These are phyloP conservation scores for Rubia yunnanensis DNA, from an alignment of 257 asterid species.

Conservation along the genomic window DNA sequence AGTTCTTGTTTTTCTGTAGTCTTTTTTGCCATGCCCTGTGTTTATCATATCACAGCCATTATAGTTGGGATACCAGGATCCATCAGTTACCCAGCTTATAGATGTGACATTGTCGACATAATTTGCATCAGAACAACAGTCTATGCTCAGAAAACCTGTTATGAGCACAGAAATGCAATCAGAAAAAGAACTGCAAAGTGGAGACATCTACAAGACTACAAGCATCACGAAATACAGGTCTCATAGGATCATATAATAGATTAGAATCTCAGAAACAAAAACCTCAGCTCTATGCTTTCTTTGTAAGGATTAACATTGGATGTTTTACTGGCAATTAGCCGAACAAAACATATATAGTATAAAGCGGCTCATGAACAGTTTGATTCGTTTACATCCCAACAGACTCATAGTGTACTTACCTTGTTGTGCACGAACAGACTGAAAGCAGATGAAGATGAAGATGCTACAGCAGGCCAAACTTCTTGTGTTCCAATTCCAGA, in stretches of 20 bases:
- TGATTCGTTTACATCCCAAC: too few relatives aligned
- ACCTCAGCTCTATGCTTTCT: too few relatives aligned
- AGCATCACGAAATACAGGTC: not conserved
- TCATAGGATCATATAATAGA: not conserved
- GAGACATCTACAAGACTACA: too few relatives aligned
- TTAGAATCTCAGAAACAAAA: too few relatives aligned
- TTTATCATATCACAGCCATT: constrained; percentile 28
- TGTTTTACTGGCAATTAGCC: too few relatives aligned
- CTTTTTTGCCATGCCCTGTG: constrained; percentile 18
- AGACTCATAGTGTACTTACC: constrained; percentile 28
- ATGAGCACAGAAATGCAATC: not conserved
- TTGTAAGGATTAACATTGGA: too few relatives aligned
- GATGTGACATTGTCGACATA: constrained; percentile 21
- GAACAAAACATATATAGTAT: too few relatives aligned
- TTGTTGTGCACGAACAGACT: constrained; percentile 39
- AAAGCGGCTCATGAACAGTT: too few relatives aligned
- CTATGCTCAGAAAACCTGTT: constrained; percentile 45
- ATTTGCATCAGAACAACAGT: constrained; percentile 30
- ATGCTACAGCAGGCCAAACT: constrained; percentile 18
- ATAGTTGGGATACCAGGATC: constrained; percentile 32
- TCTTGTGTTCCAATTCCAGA: constrained; percentile 25
- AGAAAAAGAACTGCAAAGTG: not conserved
- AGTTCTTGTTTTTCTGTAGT: constrained; percentile 24
- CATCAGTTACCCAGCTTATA: constrained; percentile 33
- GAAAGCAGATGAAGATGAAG: constrained; percentile 24